Evolutionary conservation across 2,329 filamentous ascomycete species (phyloP).

Genomic region (Phialocephala subalpina): DNA sequence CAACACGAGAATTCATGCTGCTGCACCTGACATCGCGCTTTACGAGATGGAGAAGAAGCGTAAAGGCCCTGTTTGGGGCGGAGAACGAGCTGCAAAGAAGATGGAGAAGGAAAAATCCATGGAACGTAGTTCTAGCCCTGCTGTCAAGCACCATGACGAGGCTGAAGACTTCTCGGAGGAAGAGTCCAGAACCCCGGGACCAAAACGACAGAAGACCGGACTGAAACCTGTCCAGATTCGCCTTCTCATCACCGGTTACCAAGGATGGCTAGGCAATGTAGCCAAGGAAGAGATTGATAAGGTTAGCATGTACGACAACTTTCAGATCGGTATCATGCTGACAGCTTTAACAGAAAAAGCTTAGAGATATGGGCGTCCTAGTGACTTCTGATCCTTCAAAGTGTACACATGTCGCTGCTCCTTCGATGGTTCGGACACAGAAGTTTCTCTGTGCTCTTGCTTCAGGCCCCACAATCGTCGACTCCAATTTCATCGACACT

Average conservation of each 20-base stretch:
- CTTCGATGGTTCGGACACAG: constrained; percentile 84
- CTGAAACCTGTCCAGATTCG: constrained; percentile 74
- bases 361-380: constrained; percentile 84
- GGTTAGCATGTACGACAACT: constrained; percentile 58
- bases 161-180: constrained; percentile 51
- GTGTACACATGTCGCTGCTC: constrained; percentile 89
- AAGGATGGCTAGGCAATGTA: constrained; percentile 78
- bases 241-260: constrained; percentile 84
- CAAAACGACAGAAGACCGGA: constrained; percentile 64
- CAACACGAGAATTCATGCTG: constrained; percentile 74
- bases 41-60: constrained; percentile 96
- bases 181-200: constrained; percentile 48
- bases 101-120: constrained; percentile 57
- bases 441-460: constrained; percentile 94
- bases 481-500: constrained; percentile 79
- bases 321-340: constrained; percentile 17
- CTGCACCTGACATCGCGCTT: constrained; percentile 84
- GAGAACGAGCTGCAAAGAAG: constrained; percentile 66
- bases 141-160: constrained; percentile 41
- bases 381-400: constrained; percentile 78
- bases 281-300: constrained; percentile 82
- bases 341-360: constrained; percentile 68
- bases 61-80: constrained; percentile 63
- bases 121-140: constrained; percentile 50
- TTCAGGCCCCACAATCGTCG: constrained; percentile 79